Evolutionary conservation across 179 eudicot genomes (phyloP).

Genomic region (Silene noctiflora): DNA sequence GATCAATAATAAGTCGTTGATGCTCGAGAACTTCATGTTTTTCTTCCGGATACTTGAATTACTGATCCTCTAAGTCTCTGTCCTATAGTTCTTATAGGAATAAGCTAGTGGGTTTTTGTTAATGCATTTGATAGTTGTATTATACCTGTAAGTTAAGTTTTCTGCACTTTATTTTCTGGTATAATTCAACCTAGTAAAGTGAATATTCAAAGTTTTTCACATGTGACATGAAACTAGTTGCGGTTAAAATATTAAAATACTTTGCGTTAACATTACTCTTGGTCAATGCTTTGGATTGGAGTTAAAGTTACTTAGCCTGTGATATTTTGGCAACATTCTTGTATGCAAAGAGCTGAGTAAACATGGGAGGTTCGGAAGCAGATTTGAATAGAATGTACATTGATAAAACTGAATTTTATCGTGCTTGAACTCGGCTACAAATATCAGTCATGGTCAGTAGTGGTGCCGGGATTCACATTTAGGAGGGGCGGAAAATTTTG

Average conservation of each 20-base stretch:
- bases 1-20: conserved; percentile 24
- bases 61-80: not conserved
- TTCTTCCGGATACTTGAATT: not conserved
- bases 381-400: not conserved
- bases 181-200: conserved; percentile 17
- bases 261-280: conserved; percentile 14
- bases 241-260: not conserved
- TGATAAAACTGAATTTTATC: not conserved
- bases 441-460: not conserved
- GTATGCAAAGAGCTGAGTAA: not conserved
- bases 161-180: conserved; percentile 23
- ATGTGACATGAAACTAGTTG: conserved; percentile 9
- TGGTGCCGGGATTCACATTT: no score
- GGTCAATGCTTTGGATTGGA: conserved; percentile 24
- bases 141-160: conserved; percentile 17
- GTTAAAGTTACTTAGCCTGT: not conserved
- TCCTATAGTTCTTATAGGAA: conserved; percentile 22
- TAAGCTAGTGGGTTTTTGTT: conserved; percentile 16
- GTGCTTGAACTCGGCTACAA: not conserved
- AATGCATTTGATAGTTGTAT: conserved; percentile 9
- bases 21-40: conserved; percentile 31
- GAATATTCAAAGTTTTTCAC: not conserved
- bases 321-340: conserved; percentile 9
- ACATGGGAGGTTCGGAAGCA: not conserved
- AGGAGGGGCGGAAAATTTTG: no score